These are phyloP conservation scores for Coleophoma eucalyptorum DNA, from an alignment of 2,329 filamentous ascomycete species.

Conservation along the genomic window DNA sequence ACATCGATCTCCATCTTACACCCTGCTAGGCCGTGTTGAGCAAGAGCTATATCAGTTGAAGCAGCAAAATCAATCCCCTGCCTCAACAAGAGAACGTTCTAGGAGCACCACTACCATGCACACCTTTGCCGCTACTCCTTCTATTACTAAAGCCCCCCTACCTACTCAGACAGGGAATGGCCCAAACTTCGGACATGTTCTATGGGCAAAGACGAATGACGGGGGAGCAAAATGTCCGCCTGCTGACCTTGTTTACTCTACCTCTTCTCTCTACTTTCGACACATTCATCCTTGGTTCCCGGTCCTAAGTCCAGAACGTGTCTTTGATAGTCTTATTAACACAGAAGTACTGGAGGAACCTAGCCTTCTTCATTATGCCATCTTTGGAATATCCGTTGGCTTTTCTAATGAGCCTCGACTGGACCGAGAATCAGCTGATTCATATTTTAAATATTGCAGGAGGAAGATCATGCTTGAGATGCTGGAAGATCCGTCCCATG, in stretches of 20 bases:
- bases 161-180: background rate
- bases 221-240: background rate
- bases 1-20: background rate
- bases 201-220: background rate
- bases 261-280: background rate
- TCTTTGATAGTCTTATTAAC: background rate
- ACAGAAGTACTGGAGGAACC: background rate
- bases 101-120: background rate
- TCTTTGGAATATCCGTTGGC: background rate
- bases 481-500: background rate
- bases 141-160: background rate
- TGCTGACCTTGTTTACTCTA: background rate
- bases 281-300: slow-evolving; percentile 2
- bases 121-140: background rate
- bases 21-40: background rate
- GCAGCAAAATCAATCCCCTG: background rate
- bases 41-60: background rate
- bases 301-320: background rate
- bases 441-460: background rate
- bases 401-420: slow-evolving; percentile 1
- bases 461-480: background rate
- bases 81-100: background rate
- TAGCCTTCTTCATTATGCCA: slow-evolving; percentile 1
- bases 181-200: background rate
- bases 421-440: background rate